Evolutionary conservation across 257 asterid species (phyloP).

Genomic region (Gardenia jasminoides): DNA sequence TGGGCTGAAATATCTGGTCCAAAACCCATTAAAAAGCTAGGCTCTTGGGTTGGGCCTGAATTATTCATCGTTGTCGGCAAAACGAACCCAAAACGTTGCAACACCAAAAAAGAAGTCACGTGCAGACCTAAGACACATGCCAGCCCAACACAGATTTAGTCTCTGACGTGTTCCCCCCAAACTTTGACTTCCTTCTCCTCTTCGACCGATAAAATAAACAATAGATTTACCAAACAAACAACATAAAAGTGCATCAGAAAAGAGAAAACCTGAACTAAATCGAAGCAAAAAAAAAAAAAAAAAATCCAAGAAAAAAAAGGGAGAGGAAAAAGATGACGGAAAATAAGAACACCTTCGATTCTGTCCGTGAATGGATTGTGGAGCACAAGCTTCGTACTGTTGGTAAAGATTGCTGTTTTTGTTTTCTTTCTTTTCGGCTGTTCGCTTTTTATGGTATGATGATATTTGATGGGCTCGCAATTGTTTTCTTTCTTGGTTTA

Average conservation of each 20-base stretch:
- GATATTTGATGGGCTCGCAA: background rate
- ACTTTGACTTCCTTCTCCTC: background rate
- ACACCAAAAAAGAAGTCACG: too few relatives aligned
- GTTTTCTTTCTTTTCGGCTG: background rate
- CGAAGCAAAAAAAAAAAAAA: background rate
- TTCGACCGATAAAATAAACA: too few relatives aligned
- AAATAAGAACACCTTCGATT: slow-evolving; percentile 47
- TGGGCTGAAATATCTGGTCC: too few relatives aligned
- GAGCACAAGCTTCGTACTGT: slow-evolving; percentile 84
- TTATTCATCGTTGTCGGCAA: too few relatives aligned
- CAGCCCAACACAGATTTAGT: background rate
- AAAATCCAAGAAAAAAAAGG: background rate
- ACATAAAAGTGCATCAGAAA: background rate
- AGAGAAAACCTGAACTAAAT: too few relatives aligned
- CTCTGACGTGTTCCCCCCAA: background rate
- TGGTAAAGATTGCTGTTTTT: slow-evolving; percentile 34
- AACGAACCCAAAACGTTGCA: too few relatives aligned
- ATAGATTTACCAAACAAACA: too few relatives aligned
- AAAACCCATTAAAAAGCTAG: too few relatives aligned
- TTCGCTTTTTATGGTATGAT: background rate
- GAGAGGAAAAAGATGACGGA: slow-evolving; percentile 38
- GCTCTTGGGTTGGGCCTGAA: too few relatives aligned
- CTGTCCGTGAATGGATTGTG: slow-evolving; percentile 71
- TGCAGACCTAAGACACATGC: too few relatives aligned
- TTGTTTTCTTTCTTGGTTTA: background rate